Evolutionary conservation across 2,329 filamentous ascomycete species (phyloP), one percentile per base, ranked within the genome.

Genomic region (Cercospora zeae-maydis): DNA sequence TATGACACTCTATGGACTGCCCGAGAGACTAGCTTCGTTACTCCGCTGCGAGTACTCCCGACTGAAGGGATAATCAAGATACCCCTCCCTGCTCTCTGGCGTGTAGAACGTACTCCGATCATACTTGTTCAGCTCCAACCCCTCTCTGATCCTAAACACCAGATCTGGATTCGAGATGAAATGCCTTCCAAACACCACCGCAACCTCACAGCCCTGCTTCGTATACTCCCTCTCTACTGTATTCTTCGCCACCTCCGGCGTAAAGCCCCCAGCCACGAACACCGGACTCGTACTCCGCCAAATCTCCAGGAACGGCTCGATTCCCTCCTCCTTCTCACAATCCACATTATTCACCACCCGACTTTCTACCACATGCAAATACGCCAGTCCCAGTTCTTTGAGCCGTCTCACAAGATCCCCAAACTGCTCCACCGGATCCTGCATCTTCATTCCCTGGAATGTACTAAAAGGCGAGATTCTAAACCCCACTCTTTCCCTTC

Each of bases 381-480:
- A 89, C 0, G 86, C 81, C 6, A 90, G 75, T 1, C 81, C 77
- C 0, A 86, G 71, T 14, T 76, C 73, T 37, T 78, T 80, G 2
- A 85, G 74, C 53, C 82, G 78, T 24, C 74, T 66, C 33, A 85
- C 78, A 14, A 88, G 71, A 68, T 89, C 78, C 0, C 75, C 75
- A 69, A 88, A 90, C 63, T 90, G 86, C 0, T 85, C 56, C 6
- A 84, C 69, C 0, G 86, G 86, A 49, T 90, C 79, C 0, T 71
- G 64, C 84, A 89, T 88, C 36, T 77, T 76, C 86, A 89, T 86
- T 14, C 81, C 82, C 62, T 88, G 84, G 75, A 85, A 88, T 0
- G 75, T 74, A 51, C 80, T 82, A 74, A 81, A 88, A 0, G 87
- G 87, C 1, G 80, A 84, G 1, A 89, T 74, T 0, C 86, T 82